phyloP scores from a whole-genome alignment of 768 basidiomycete species.

The Leccinum sublutescens region DNA sequence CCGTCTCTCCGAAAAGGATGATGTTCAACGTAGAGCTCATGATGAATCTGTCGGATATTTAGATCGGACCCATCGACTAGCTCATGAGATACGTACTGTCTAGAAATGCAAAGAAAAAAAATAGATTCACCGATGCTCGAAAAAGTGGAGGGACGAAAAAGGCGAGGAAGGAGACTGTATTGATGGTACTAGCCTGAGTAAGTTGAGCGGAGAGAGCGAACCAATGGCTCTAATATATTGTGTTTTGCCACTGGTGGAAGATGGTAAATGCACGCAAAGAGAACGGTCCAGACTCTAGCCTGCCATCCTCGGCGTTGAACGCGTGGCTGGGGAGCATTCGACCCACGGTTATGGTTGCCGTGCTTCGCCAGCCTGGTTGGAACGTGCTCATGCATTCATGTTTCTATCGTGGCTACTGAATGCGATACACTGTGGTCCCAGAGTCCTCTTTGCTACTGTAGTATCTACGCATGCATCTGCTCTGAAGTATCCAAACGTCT shows the following conservation, averaged over 20 bases:
- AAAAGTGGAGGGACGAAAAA: background rate
- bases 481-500: background rate
- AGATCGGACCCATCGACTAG: slow-evolving; percentile 17
- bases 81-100: slow-evolving; percentile 11
- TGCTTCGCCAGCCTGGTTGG: slow-evolving; percentile 5
- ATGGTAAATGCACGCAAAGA: background rate
- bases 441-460: background rate
- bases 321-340: slow-evolving; percentile 6
- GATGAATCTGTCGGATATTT: slow-evolving; percentile 11
- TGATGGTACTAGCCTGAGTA: background rate
- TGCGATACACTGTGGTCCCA: background rate
- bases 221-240: slow-evolving; percentile 14
- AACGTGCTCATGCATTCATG: slow-evolving; percentile 11
- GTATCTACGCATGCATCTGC: no score
- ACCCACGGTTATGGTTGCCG: slow-evolving; percentile 16
- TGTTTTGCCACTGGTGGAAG: slow-evolving; percentile 4
- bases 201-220: slow-evolving; percentile 1
- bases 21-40: slow-evolving; percentile 34
- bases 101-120: background rate
- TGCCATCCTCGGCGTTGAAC: slow-evolving; percentile 22
- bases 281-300: slow-evolving; percentile 2
- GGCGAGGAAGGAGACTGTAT: background rate
- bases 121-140: background rate
- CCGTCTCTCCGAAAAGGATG: slow-evolving; percentile 45
- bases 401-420: slow-evolving; percentile 8